Evolutionary conservation across 2,329 filamentous ascomycete genomes (phyloP).

Genomic region (Colletotrichum tropicicola): DNA sequence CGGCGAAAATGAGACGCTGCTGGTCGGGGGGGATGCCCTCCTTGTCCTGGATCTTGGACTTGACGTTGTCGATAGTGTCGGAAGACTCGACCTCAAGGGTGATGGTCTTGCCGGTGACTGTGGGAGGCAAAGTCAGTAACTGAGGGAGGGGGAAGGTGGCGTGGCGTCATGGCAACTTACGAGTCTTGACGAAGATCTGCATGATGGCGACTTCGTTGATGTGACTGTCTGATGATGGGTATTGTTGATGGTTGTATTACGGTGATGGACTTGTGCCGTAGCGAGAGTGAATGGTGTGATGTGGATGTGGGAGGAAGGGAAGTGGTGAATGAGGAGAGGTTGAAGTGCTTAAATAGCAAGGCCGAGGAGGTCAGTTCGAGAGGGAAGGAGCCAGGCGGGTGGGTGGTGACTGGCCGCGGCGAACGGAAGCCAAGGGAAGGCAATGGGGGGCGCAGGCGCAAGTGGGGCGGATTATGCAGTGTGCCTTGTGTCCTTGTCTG

Average conservation of each 20-base stretch:
- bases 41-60: constrained; percentile 92
- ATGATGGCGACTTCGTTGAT: constrained; percentile 62
- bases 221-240: constrained; percentile 33
- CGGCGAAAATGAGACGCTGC: constrained; percentile 84
- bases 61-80: constrained; percentile 88
- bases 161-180: constrained; percentile 62
- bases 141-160: constrained; percentile 55
- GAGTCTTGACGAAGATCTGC: constrained; percentile 99
- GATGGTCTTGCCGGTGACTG: constrained; percentile 88
- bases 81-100: constrained; percentile 81
- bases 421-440: constrained; percentile 26
- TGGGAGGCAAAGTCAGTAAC: constrained; percentile 39
- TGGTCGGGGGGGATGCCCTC: constrained; percentile 89
- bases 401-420: constrained; percentile 24
- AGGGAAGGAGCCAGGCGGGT: constrained; percentile 19
- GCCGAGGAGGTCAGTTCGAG: constrained; percentile 6
- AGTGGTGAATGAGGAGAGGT: constrained; percentile 10
- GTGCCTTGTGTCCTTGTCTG: constrained; percentile 26
- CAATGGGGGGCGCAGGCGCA: constrained; percentile 20
- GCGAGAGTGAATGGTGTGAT: not conserved
- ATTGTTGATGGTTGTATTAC: not conserved
- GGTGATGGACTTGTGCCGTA: not conserved
- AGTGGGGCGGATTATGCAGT: constrained; percentile 38
- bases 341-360: constrained; percentile 17
- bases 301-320: constrained; percentile 16